Percentiles rank a stretch among this genome's conserved stretches.
Conservation (phyloP, 345 rosid species). For the Bruguiera parviflora region DNA sequence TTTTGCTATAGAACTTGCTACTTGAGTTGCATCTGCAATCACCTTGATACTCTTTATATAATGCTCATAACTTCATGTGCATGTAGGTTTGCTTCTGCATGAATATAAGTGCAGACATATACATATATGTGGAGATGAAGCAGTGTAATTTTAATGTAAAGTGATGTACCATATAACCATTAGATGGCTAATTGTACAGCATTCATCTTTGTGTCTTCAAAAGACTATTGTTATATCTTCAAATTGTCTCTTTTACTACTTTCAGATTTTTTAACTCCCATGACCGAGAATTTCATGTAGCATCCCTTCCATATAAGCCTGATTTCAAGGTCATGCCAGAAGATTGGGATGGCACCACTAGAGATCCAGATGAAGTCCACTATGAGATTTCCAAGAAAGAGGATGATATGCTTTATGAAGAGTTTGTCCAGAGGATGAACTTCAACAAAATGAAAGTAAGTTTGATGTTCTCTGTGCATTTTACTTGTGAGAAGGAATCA, state of each 20-base stretch:
- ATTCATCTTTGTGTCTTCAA: not conserved
- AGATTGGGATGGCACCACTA: conserved; percentile 96
- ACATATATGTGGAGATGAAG: not conserved
- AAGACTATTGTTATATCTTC: not conserved
- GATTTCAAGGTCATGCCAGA: conserved; percentile 98
- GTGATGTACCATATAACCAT: not conserved
- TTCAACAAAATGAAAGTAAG: conserved; percentile 91
- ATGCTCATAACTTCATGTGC: no score
- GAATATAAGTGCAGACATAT: not conserved
- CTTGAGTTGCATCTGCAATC: no score
- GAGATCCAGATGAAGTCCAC: conserved; percentile 88
- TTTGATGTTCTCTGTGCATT: not conserved
- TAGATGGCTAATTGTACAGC: not conserved
- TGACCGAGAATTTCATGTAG: conserved; percentile 95
- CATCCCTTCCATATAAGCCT: conserved; percentile 86
- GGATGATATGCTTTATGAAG: conserved; percentile 85
- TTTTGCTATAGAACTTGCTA: no score
- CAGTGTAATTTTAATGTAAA: not conserved
- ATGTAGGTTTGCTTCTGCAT: no score
- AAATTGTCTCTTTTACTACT: not conserved
- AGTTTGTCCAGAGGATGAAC: conserved; percentile 72
- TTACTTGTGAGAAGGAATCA: conserved; percentile 1
- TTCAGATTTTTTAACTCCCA: conserved; percentile 77
- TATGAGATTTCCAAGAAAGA: conserved; percentile 98
- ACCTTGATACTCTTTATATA: no score